Base-by-base conservation (phyloP, 805 yeast genomes). In the Cyberlindnera mississippiensis region DNA sequence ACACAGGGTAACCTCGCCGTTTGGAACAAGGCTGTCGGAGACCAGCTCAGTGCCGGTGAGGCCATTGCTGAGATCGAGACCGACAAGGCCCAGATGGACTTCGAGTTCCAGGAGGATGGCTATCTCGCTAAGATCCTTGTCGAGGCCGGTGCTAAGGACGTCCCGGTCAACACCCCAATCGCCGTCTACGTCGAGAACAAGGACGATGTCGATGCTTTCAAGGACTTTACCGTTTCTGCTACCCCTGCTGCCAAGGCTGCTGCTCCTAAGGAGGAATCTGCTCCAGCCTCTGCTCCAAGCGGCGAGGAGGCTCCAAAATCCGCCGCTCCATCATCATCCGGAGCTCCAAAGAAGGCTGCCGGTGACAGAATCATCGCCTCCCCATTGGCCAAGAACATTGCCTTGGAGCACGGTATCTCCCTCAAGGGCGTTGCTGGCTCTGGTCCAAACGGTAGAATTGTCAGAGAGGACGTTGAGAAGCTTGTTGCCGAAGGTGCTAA, bases 41-140 rank as follows among this genome's bases (percentile, higher is more conserved):
- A 93, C 63, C 68, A 78, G 64, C 78, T 93, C 52, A 59, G 75
- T 24, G 93, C 97, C 16, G 99, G 99, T 67, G 97, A 90, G 62
- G 82, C 93, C 35, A 78, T 91, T 54, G 97, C 96, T 46, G 98
- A 91, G 70, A 84, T 91, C 51, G 99, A 91, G 72, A 91, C 99
- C 54, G 99, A 90, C 67, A 90, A 90, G 73, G 97, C 98, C 40
- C 81, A 89, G 47, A 91, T 90, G 96, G 98, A 90, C 71, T 91
- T 88, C 56, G 98, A 90, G 70, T 91, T 90, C 75, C 97, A 90
- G 72, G 98, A 90, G 60, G 99, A 91, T 50, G 96, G 96, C 40
- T 89, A 60, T 70, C 69, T 89, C 59, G 96, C 96, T 50, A 87
- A 89, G 73, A 83, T 86, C 56, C 68, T 89, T 51, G 76, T 88